phyloP scores from a whole-genome alignment of 352 stramenopile genomes.

The Globisporangium parvum region DNA sequence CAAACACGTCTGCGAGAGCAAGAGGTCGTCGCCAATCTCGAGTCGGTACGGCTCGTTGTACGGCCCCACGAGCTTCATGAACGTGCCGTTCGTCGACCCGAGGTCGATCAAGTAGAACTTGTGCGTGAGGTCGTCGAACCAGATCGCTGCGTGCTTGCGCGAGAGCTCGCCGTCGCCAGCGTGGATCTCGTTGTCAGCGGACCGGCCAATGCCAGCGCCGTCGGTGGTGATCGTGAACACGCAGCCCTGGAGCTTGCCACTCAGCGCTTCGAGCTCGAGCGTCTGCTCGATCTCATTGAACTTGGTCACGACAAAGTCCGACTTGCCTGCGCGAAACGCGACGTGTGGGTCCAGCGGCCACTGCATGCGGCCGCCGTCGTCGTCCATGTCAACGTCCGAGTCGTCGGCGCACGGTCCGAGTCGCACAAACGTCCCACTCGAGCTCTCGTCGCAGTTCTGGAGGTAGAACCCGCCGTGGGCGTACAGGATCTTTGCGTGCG shows the following conservation, averaged over 20 bases:
- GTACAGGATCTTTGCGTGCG: slow-evolving; percentile 59
- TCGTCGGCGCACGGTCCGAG: slow-evolving; percentile 30
- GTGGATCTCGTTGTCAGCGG: slow-evolving; percentile 89
- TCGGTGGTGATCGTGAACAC: slow-evolving; percentile 82
- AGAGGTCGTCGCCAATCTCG: slow-evolving; percentile 92
- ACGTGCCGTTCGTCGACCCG: slow-evolving; percentile 90
- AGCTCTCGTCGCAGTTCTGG: slow-evolving; percentile 30
- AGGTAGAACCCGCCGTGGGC: slow-evolving; percentile 61
- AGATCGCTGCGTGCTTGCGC: slow-evolving; percentile 90
- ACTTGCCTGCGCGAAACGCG: slow-evolving; percentile 77
- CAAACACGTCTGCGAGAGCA: slow-evolving; percentile 95
- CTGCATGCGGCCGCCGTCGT: slow-evolving; percentile 64
- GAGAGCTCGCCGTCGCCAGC: slow-evolving; percentile 94
- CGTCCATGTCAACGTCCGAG: slow-evolving; percentile 27
- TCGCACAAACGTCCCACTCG: slow-evolving; percentile 65
- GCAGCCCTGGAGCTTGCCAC: slow-evolving; percentile 55
- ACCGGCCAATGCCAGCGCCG: slow-evolving; percentile 83
- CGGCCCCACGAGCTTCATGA: slow-evolving; percentile 93
- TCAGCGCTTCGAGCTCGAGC: slow-evolving; percentile 48
- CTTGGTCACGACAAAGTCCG: slow-evolving; percentile 63
- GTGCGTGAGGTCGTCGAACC: slow-evolving; percentile 82
- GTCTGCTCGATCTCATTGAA: slow-evolving; percentile 50
- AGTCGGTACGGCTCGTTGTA: slow-evolving; percentile 92
- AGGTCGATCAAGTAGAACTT: slow-evolving; percentile 84
- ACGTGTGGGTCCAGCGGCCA: slow-evolving; percentile 60